Evolutionary conservation across 2,329 filamentous ascomycete genomes (phyloP).

Genomic region (Trichoderma sp.): DNA sequence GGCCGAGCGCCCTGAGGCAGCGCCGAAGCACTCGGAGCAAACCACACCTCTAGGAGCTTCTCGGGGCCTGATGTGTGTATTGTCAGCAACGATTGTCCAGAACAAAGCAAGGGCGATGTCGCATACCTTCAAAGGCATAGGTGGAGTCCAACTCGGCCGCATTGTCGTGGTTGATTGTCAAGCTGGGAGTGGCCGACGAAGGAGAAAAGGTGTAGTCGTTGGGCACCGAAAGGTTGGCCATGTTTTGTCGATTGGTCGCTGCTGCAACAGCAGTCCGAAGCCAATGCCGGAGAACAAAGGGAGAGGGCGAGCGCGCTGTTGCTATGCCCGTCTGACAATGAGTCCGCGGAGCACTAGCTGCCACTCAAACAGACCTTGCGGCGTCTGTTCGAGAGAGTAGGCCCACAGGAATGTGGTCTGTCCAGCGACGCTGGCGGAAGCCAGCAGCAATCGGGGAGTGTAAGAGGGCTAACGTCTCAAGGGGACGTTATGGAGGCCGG

Average conservation of each 20-base stretch:
- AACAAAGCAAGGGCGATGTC: not conserved
- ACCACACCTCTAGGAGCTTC: constrained; percentile 98
- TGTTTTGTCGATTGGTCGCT: constrained; percentile 44
- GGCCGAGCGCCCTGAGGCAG: constrained; percentile 71
- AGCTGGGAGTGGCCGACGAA: constrained; percentile 79
- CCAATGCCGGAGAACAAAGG: constrained; percentile 28
- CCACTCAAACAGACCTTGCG: constrained; percentile 95
- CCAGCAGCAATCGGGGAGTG: constrained; percentile 68
- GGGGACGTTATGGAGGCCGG: constrained; percentile 88
- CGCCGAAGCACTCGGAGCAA: constrained; percentile 74
- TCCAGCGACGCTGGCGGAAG: constrained; percentile 75
- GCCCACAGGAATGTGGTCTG: constrained; percentile 75
- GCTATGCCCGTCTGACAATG: constrained; percentile 43
- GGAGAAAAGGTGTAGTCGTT: constrained; percentile 81
- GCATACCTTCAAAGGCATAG: constrained; percentile 88
- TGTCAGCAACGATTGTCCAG: constrained; percentile 23
- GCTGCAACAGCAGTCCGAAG: constrained; percentile 30
- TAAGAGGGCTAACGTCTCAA: constrained; percentile 59
- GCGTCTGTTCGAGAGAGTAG: constrained; percentile 96
- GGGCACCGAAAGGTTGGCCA: constrained; percentile 82
- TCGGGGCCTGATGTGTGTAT: constrained; percentile 68
- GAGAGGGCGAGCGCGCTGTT: constrained; percentile 25
- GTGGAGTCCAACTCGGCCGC: constrained; percentile 89
- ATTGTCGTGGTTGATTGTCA: constrained; percentile 96
- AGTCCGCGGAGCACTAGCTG: constrained; percentile 93